phyloP scores from a whole-genome alignment of 2,329 filamentous ascomycete species.

The Botrytis byssoidea region DNA sequence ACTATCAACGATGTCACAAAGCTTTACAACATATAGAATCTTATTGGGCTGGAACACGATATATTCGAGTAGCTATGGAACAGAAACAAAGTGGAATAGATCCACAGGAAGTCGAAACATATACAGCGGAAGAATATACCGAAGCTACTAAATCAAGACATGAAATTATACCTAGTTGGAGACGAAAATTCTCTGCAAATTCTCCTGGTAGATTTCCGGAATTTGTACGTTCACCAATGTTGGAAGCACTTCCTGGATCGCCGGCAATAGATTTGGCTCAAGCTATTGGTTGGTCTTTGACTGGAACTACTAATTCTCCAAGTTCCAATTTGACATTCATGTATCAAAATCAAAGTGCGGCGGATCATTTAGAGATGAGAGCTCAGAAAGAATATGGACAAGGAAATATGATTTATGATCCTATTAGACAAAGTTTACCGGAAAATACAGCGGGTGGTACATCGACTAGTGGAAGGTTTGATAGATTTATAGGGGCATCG shows the following conservation, averaged over 20 bases:
- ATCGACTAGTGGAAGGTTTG: conserved; percentile 41
- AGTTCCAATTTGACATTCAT: conserved; percentile 80
- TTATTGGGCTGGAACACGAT: conserved; percentile 85
- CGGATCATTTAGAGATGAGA: conserved; percentile 25
- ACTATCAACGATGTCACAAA: conserved; percentile 85
- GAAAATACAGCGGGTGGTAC: conserved; percentile 46
- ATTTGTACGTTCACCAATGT: conserved; percentile 44
- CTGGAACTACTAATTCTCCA: conserved; percentile 81
- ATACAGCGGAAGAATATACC: conserved; percentile 66
- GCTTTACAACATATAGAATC: conserved; percentile 75
- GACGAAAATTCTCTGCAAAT: conserved; percentile 31
- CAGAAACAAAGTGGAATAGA: conserved; percentile 88
- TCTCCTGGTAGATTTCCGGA: conserved; percentile 29
- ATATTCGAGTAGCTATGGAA: conserved; percentile 81
- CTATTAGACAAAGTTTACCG: conserved; percentile 55
- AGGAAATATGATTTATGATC: conserved; percentile 60
- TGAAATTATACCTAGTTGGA: conserved; percentile 42
- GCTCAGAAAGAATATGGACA: conserved; percentile 46
- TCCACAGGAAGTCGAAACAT: conserved; percentile 53
- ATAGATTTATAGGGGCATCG: conserved; percentile 41
- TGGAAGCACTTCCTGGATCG: conserved; percentile 47
- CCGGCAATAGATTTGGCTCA: conserved; percentile 44
- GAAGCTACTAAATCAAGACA: conserved; percentile 62
- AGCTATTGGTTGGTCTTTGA: conserved; percentile 83
- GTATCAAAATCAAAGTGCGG: conserved; percentile 47